A percentile compares a stretch with the other conserved stretches of the same genome.
These are phyloP conservation scores for Zychaea mexicana DNA, from an alignment of 371 early-diverging fungal genomes.

Conservation along the genomic window DNA sequence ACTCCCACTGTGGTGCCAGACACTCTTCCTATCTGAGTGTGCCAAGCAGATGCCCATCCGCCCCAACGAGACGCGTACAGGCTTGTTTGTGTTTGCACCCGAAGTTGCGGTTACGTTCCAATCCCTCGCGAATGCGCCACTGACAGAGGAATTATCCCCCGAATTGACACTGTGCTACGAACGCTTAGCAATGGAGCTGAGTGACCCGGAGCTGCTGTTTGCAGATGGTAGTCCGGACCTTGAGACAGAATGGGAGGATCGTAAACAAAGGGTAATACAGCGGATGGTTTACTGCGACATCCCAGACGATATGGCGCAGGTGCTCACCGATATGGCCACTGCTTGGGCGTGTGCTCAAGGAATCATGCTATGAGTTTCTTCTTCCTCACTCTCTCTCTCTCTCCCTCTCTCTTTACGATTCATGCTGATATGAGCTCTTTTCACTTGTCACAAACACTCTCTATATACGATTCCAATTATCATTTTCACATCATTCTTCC, in stretches of 20 bases:
- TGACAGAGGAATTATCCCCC: conserved; percentile 14
- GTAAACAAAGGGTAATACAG: conserved; percentile 24
- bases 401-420: background rate
- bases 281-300: conserved; percentile 40
- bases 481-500: background rate
- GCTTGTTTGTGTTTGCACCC: conserved; percentile 46
- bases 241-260: conserved; percentile 14
- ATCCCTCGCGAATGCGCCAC: conserved; percentile 7
- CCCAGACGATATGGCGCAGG: conserved; percentile 31
- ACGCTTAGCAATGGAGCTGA: conserved; percentile 38
- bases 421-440: too few relatives aligned
- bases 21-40: conserved; percentile 35
- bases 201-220: conserved; percentile 25
- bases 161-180: conserved; percentile 40
- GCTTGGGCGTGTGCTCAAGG: conserved; percentile 42
- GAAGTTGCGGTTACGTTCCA: conserved; percentile 36
- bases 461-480: too few relatives aligned
- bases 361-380: conserved; percentile 7
- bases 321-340: conserved; percentile 25
- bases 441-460: too few relatives aligned
- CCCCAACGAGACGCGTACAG: conserved; percentile 29
- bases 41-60: conserved; percentile 30
- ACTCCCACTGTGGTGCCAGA: conserved; percentile 46
- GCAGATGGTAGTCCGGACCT: background rate
- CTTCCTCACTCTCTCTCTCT: background rate